Evolutionary conservation across 495 filamentous ascomycete genomes (phyloP), one percentile per base, ranked within the genome.

Genomic region (Aspergillus biplanus): DNA sequence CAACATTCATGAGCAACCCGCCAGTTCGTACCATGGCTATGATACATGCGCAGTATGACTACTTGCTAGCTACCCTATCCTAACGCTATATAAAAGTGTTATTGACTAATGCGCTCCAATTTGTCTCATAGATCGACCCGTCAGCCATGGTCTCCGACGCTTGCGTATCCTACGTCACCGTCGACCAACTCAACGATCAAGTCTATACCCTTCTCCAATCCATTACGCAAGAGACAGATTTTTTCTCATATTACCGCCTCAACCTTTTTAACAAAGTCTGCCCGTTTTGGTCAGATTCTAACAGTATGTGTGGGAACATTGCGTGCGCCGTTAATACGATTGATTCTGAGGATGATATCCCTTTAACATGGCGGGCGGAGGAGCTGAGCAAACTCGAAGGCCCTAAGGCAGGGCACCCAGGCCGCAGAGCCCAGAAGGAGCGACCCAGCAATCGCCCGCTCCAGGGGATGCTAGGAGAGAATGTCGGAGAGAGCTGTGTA

Each of bases 311-410:
- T 75, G 95, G 93, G 54, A 99, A 99, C 75, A 94, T 97, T 62
- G 95, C 94, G 7, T 99, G 95, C 71, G 90, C 94, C 33, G 95
- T 99, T n/a, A 92, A 94, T 71, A 99, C 95, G 12, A 84, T 98
- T 64, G 95, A 97, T 52, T 91, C 94, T 62, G 93, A 98, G 77
- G 89, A 95, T 57, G 93, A 97, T 64, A 92, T 99, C 57, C 95
- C 96, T 18, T 75, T 80, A 50, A 90, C 93, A 69, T 99, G 95
- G 95, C 87, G 95, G 33, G 89, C 92, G 27, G 88, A 93, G 76
- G 92, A 97, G 77, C 82, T 99, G 46, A 91, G 92, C 63, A 97
- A 96, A 76, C 80, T 99, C 5, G 91, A 96, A 69, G 95, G 95
- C 0, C 95, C 94, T 1, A 93, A 89, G 64, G 95, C 93, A 12